A percentile compares a stretch with the other conserved stretches of the same genome.
Conservation (phyloP, 1,139 yeast genomes). For the Suhomyces bokatorum region DNA sequence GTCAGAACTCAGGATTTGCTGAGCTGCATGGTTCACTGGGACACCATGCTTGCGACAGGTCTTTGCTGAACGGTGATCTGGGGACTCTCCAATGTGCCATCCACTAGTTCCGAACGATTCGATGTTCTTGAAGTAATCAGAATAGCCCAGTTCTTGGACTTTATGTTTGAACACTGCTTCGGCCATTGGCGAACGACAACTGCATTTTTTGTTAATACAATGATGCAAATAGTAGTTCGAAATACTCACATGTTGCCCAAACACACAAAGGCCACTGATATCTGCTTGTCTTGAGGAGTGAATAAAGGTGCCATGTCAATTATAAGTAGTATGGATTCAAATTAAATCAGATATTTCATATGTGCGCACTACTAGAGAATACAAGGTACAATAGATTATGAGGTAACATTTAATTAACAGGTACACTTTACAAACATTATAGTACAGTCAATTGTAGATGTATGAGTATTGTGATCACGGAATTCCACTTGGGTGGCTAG, state of each 20-base stretch:
- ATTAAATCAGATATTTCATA: background rate
- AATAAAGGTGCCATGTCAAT: constrained; percentile 14
- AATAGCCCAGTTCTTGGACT: constrained; percentile 52
- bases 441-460: background rate
- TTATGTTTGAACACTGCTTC: constrained; percentile 81
- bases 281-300: constrained; percentile 28
- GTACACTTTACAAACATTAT: constrained; percentile 2
- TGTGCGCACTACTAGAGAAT: background rate
- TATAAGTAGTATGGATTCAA: too few relatives aligned
- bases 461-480: background rate
- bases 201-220: constrained; percentile 18
- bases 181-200: constrained; percentile 98
- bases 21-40: constrained; percentile 73
- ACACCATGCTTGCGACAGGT: constrained; percentile 75
- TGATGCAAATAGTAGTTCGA: too few relatives aligned
- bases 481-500: too few relatives aligned
- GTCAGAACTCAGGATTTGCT: constrained; percentile 60
- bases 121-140: constrained; percentile 47
- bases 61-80: constrained; percentile 71
- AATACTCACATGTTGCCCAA: constrained; percentile 78
- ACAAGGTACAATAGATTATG: background rate
- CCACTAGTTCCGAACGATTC: constrained; percentile 91
- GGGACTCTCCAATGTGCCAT: constrained; percentile 78
- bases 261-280: constrained; percentile 85
- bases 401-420: background rate